Conservation (phyloP, 2,329 filamentous ascomycete species). For the Dactylellina cionopaga region DNA sequence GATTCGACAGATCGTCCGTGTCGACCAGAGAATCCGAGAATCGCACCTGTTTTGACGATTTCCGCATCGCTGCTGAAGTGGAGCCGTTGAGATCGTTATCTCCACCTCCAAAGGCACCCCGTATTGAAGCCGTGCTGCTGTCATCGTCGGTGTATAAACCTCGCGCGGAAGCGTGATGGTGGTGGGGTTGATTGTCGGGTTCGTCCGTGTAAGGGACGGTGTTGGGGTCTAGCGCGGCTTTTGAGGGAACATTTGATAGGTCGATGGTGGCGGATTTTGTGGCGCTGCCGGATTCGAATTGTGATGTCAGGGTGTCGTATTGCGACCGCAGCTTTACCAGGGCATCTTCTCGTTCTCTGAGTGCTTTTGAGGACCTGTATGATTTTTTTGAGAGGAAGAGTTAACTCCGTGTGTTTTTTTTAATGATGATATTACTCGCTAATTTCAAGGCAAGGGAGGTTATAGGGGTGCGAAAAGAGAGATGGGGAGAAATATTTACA, state of each 20-base stretch:
- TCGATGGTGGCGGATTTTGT: slow-evolving; percentile 53
- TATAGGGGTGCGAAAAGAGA: slow-evolving; percentile 57
- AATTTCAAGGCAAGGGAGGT: slow-evolving; percentile 21
- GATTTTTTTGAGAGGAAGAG: background rate
- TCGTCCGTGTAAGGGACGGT: slow-evolving; percentile 42
- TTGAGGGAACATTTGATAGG: slow-evolving; percentile 35
- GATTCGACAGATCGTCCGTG: slow-evolving; percentile 74
- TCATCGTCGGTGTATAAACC: slow-evolving; percentile 60
- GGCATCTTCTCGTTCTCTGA: slow-evolving; percentile 56
- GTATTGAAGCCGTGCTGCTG: slow-evolving; percentile 66
- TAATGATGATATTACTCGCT: too few species aligned
- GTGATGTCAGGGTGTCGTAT: slow-evolving; percentile 54
- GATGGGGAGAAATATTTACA: slow-evolving; percentile 64
- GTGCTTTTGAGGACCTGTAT: slow-evolving; percentile 58
- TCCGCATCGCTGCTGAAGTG: slow-evolving; percentile 55
- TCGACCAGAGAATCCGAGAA: slow-evolving; percentile 68
- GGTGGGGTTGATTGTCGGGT: slow-evolving; percentile 17
- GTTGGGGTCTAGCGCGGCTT: slow-evolving; percentile 41
- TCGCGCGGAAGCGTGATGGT: slow-evolving; percentile 72
- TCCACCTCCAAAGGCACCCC: slow-evolving; percentile 69
- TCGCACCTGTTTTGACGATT: slow-evolving; percentile 62
- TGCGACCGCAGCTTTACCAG: slow-evolving; percentile 54
- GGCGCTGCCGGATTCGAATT: slow-evolving; percentile 51
- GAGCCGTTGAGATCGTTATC: slow-evolving; percentile 57
- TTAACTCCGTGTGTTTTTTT: background rate